These are phyloP conservation scores for Nothophytophthora sp. DNA, from an alignment of 352 stramenopile species.

Conservation along the genomic window DNA sequence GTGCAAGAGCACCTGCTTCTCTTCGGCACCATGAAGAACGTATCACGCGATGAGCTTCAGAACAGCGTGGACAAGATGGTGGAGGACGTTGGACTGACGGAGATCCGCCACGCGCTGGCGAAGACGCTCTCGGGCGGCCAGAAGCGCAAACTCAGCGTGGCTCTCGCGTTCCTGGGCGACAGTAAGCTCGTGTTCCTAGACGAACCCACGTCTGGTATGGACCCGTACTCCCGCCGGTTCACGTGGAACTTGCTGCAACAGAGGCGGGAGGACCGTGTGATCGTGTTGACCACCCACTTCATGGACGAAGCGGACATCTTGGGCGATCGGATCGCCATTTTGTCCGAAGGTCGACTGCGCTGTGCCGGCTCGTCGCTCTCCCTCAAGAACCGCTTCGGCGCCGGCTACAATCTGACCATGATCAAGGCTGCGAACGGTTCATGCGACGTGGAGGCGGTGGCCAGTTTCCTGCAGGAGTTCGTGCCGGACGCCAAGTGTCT, in stretches of 20 bases:
- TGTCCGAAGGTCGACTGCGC: constrained; percentile 64
- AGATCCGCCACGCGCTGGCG: constrained; percentile 48
- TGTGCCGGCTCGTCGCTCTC: constrained; percentile 66
- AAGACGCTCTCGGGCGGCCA: constrained; percentile 81
- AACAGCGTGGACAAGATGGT: constrained; percentile 40
- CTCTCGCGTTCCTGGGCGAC: constrained; percentile 82
- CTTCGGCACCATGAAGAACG: constrained; percentile 62
- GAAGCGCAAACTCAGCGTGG: constrained; percentile 90
- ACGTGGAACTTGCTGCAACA: constrained; percentile 83
- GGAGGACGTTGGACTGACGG: constrained; percentile 57
- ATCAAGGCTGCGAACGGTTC: constrained; percentile 42
- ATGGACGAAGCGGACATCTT: constrained; percentile 94
- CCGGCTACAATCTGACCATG: constrained; percentile 72
- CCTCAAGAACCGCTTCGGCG: constrained; percentile 67
- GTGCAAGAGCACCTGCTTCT: constrained; percentile 74
- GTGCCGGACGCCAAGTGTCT: constrained; percentile 39
- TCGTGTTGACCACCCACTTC: constrained; percentile 94
- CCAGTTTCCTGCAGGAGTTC: constrained; percentile 28
- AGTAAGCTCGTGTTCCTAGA: constrained; percentile 84
- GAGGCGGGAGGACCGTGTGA: constrained; percentile 52
- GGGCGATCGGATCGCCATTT: constrained; percentile 78
- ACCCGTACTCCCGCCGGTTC: constrained; percentile 93
- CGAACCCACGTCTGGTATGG: constrained; percentile 94
- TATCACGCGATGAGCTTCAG: constrained; percentile 33
- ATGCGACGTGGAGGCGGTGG: constrained; percentile 33